phyloP scores from a whole-genome alignment of 2,329 filamentous ascomycete species.

The Microthyrium microscopicum region DNA sequence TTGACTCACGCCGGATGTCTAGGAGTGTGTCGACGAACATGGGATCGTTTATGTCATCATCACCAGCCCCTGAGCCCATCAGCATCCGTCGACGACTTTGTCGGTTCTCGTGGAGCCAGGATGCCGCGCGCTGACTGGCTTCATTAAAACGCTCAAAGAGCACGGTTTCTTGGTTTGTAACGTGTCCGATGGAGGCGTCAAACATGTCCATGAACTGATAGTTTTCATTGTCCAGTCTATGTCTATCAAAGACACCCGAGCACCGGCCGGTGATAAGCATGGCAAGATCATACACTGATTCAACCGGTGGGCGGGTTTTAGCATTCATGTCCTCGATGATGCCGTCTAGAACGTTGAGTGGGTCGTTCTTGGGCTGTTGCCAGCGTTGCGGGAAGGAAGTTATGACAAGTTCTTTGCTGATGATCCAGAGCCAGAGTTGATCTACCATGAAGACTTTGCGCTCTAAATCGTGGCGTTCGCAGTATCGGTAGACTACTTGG shows the following conservation, averaged over 20 bases:
- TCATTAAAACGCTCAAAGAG: conserved; percentile 43
- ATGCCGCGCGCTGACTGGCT: conserved; percentile 39
- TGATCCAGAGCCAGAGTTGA: conserved; percentile 50
- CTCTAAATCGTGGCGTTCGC: conserved; percentile 24
- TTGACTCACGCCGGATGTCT: conserved; percentile 44
- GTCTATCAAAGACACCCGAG: conserved; percentile 43
- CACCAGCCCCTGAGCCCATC: conserved; percentile 4
- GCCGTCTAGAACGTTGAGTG: conserved; percentile 44
- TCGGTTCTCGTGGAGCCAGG: conserved; percentile 36
- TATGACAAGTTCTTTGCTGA: conserved; percentile 35
- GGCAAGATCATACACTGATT: conserved; percentile 45
- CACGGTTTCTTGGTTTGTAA: conserved; percentile 29
- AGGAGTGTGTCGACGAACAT: conserved; percentile 39
- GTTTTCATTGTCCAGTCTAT: conserved; percentile 39
- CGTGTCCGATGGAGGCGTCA: conserved; percentile 41
- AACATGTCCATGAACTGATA: conserved; percentile 54
- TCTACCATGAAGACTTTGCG: conserved; percentile 52
- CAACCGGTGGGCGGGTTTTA: conserved; percentile 42
- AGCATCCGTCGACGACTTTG: conserved; percentile 12
- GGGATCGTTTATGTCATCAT: conserved; percentile 16
- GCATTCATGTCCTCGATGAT: conserved; percentile 50
- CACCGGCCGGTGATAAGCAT: conserved; percentile 44
- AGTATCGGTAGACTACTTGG: conserved; percentile 48
- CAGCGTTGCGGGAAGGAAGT: conserved; percentile 42
- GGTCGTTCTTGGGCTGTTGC: conserved; percentile 44